phyloP scores from a whole-genome alignment of 2,329 filamentous ascomycete genomes.

The Fusarium caatingaense region DNA sequence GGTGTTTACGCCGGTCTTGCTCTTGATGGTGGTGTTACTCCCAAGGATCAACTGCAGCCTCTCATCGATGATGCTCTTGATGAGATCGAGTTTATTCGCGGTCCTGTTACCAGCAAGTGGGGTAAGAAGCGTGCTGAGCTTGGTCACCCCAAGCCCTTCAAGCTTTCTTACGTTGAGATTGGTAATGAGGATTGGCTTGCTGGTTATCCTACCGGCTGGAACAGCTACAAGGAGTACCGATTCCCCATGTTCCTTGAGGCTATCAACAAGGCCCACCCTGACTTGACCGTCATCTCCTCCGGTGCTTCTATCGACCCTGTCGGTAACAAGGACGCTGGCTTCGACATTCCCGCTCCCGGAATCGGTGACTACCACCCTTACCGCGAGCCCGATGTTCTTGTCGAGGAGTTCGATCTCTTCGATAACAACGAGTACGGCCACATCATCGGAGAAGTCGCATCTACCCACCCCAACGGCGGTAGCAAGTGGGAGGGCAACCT shows the following conservation, averaged over 20 bases:
- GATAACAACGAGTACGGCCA: constrained; percentile 58
- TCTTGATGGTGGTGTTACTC: constrained; percentile 63
- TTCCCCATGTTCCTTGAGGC: constrained; percentile 70
- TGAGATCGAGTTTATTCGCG: constrained; percentile 72
- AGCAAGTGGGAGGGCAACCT: constrained; percentile 59
- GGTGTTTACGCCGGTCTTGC: constrained; percentile 68
- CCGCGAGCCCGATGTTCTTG: constrained; percentile 61
- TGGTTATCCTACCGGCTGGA: constrained; percentile 58
- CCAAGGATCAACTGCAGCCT: constrained; percentile 63
- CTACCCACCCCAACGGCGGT: constrained; percentile 64
- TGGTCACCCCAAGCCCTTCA: constrained; percentile 71
- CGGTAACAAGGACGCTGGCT: constrained; percentile 35
- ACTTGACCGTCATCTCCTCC: constrained; percentile 67
- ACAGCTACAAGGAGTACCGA: constrained; percentile 64
- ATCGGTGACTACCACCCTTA: constrained; percentile 66
- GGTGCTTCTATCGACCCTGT: constrained; percentile 56
- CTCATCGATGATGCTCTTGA: constrained; percentile 71
- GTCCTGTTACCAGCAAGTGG: constrained; percentile 64
- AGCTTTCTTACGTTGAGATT: constrained; percentile 70
- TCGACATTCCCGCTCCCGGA: constrained; percentile 55
- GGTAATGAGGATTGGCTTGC: constrained; percentile 76
- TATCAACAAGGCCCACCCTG: constrained; percentile 65
- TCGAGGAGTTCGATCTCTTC: constrained; percentile 63
- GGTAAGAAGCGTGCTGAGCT: constrained; percentile 68
- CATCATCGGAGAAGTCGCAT: constrained; percentile 63